Evolutionary conservation across 805 yeast genomes (phyloP).

Genomic region (Ogataea paradorogensis): DNA sequence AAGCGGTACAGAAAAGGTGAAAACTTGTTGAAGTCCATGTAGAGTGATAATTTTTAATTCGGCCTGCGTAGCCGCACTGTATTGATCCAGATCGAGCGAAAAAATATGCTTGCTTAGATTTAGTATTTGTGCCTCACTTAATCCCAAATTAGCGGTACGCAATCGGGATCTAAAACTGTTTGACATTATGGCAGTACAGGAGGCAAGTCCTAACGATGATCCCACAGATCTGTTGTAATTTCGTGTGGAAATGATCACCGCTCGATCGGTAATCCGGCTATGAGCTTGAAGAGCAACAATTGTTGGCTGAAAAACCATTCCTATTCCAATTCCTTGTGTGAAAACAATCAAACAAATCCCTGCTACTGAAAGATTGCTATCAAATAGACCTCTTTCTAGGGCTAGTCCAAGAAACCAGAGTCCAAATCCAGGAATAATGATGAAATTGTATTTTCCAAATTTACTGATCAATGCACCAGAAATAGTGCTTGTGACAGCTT

Average conservation of each 20-base stretch:
- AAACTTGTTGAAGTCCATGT: constrained; percentile 32
- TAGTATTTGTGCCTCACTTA: constrained; percentile 11
- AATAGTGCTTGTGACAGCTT: constrained; percentile 39
- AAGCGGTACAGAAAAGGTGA: constrained; percentile 36
- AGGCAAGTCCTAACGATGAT: constrained; percentile 59
- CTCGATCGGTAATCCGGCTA: constrained; percentile 48
- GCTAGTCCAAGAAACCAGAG: constrained; percentile 43
- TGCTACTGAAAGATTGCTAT: constrained; percentile 31
- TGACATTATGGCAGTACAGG: constrained; percentile 32
- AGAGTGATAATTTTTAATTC: constrained; percentile 29
- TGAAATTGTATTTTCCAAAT: constrained; percentile 41
- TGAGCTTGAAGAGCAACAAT: constrained; percentile 57
- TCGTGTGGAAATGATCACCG: constrained; percentile 56
- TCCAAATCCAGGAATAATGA: constrained; percentile 41
- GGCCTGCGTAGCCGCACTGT: constrained; percentile 23
- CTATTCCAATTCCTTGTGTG: constrained; percentile 44
- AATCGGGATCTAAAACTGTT: constrained; percentile 23
- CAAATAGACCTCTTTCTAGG: constrained; percentile 34
- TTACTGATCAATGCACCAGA: constrained; percentile 46
- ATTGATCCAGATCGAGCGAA: constrained; percentile 27
- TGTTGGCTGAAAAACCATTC: constrained; percentile 53
- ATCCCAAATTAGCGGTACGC: constrained; percentile 7
- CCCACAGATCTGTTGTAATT: constrained; percentile 58
- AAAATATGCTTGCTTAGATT: constrained; percentile 33
- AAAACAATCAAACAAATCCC: constrained; percentile 37